Conservation (phyloP, 1,284 basidiomycete genomes). For the Caloboletus firmus region DNA sequence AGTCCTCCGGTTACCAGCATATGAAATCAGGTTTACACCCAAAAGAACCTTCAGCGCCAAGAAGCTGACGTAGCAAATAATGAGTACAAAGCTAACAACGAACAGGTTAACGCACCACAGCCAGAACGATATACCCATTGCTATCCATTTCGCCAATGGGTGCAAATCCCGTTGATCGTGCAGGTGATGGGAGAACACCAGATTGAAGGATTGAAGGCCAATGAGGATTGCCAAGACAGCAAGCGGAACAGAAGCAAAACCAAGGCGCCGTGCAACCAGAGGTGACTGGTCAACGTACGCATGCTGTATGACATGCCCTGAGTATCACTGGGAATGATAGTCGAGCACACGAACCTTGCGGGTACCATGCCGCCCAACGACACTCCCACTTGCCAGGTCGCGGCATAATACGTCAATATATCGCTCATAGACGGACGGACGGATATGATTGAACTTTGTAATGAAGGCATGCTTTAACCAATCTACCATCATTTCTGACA, state of each 20-base stretch:
- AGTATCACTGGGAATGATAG: constrained; percentile 3
- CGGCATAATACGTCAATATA: constrained; percentile 96
- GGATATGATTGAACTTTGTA: constrained; percentile 96
- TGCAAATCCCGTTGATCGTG: constrained; percentile 32
- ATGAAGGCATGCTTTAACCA: constrained; percentile 99
- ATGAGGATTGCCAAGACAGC: constrained; percentile 91
- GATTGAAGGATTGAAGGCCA: constrained; percentile 75
- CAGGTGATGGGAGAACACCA: constrained; percentile 54
- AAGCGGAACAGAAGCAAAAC: constrained; percentile 91
- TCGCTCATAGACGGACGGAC: constrained; percentile 92
- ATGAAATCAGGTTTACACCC: constrained; percentile 83
- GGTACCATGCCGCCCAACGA: constrained; percentile 61
- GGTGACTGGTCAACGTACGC: constrained; percentile 96
- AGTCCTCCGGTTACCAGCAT: constrained; percentile 70
- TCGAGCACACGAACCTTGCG: constrained; percentile 55
- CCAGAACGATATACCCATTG: constrained; percentile 74
- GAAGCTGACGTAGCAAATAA: constrained; percentile 47
- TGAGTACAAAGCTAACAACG: neutral
- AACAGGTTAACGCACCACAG: constrained; percentile 56
- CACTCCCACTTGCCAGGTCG: constrained; percentile 84
- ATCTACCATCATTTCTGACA: constrained; percentile 94
- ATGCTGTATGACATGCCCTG: constrained; percentile 48
- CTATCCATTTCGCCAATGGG: constrained; percentile 62
- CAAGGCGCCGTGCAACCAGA: constrained; percentile 88
- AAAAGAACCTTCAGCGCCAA: constrained; percentile 87